Percentiles rank a stretch among this genome's conserved stretches.
Evolutionary conservation across 371 early-diverging fungal species (phyloP).

Genomic region (Mucor plumbeus): DNA sequence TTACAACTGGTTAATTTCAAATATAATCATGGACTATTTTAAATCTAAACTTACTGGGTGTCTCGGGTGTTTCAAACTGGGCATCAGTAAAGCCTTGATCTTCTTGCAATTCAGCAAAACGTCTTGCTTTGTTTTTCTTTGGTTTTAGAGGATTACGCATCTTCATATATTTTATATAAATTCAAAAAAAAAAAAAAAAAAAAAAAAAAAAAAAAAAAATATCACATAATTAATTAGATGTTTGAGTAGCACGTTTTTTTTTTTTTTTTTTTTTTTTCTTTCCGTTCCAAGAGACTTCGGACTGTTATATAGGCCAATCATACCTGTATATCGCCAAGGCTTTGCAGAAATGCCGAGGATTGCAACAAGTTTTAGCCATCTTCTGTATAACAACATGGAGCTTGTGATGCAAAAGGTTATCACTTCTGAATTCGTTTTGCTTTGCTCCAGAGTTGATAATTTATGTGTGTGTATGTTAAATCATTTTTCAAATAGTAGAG

Average conservation of each 20-base stretch:
- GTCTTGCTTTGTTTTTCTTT: constrained; percentile 31
- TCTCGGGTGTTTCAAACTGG: constrained; percentile 55
- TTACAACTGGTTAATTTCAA: no score
- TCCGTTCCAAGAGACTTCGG: not conserved
- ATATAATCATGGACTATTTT: no score
- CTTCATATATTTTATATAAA: constrained; percentile 20
- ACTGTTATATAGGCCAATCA: not conserved
- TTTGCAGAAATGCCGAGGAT: not conserved
- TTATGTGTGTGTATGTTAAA: no score
- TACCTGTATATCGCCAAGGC: not conserved
- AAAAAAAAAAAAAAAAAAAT: not conserved
- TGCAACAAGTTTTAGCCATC: not conserved
- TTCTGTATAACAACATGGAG: no score
- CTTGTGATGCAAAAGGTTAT: no score
- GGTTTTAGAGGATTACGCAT: constrained; percentile 53
- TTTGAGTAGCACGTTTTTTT: not conserved
- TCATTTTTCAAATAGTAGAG: no score
- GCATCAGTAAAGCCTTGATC: constrained; percentile 58
- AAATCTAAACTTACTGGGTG: constrained; percentile 31
- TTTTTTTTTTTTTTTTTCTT: not conserved
- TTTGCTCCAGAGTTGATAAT: no score
- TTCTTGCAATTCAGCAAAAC: constrained; percentile 48
- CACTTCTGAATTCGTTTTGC: no score
- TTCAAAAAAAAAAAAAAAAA: no score
- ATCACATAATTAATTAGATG: not conserved